These are phyloP conservation scores for Candida tallmaniae DNA, from an alignment of 805 yeast species.

Conservation along the genomic window DNA sequence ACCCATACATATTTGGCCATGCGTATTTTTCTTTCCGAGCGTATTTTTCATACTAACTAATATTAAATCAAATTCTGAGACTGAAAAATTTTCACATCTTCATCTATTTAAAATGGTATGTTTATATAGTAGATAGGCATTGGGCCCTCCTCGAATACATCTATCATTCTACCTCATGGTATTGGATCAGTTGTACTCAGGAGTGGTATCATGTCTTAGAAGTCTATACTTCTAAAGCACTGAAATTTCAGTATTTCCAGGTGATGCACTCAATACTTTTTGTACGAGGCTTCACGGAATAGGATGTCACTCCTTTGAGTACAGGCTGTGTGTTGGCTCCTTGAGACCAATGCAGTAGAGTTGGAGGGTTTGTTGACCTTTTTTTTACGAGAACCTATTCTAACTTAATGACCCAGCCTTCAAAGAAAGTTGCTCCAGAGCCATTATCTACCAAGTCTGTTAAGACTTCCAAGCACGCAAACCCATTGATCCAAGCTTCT, in stretches of 20 bases:
- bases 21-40: too few species aligned
- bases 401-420: conserved; percentile 12
- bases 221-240: not conserved
- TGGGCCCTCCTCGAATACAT: conserved; percentile 8
- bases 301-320: conserved; percentile 23
- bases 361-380: conserved; percentile 14
- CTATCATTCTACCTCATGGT: not conserved
- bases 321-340: conserved; percentile 38
- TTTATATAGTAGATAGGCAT: conserved; percentile 8
- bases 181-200: not conserved
- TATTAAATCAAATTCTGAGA: too few species aligned
- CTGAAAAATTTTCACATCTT: conserved; percentile 1
- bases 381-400: conserved; percentile 1
- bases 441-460: conserved; percentile 82
- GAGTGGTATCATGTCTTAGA: not conserved
- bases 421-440: conserved; percentile 94
- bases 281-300: not conserved
- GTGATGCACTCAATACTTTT: too few species aligned
- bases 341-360: conserved; percentile 34
- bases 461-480: conserved; percentile 26
- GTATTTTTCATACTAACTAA: too few species aligned
- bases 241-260: too few species aligned
- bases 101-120: conserved; percentile 11
- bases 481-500: conserved; percentile 85
- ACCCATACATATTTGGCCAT: too few species aligned